phyloP scores from a whole-genome alignment of 805 yeast genomes.

The Starmerella vitae region DNA sequence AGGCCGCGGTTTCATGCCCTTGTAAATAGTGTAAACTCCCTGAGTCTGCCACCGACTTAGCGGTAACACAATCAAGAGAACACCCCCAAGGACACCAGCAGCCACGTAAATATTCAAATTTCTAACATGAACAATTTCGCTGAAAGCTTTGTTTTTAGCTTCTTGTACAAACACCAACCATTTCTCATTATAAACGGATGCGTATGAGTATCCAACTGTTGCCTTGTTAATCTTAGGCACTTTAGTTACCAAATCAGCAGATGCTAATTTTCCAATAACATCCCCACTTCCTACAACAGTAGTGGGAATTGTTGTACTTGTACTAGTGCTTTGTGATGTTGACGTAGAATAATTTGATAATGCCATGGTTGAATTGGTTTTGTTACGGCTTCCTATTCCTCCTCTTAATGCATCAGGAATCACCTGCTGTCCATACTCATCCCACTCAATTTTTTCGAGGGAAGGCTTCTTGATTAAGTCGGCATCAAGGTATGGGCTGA shows the following conservation, averaged over 20 bases:
- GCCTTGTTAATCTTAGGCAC: slow-evolving; percentile 7
- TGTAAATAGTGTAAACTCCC: slow-evolving; percentile 21
- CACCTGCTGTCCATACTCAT: neutral
- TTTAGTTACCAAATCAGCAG: slow-evolving; percentile 11
- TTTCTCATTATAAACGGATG: slow-evolving; percentile 10
- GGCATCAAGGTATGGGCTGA: neutral
- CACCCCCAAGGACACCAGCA: slow-evolving; percentile 20
- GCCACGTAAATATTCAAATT: slow-evolving; percentile 20
- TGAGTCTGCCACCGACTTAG: slow-evolving; percentile 20
- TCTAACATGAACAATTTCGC: slow-evolving; percentile 12
- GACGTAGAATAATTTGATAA: neutral
- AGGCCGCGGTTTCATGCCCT: slow-evolving; percentile 18
- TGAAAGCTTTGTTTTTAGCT: slow-evolving; percentile 11
- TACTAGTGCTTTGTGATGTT: neutral
- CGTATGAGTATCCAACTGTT: slow-evolving; percentile 19
- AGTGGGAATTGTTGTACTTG: neutral
- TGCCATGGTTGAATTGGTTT: neutral
- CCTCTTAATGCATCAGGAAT: neutral
- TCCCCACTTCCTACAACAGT: neutral
- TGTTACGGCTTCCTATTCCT: neutral
- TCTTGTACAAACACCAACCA: slow-evolving; percentile 20
- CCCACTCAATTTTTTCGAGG: neutral
- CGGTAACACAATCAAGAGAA: slow-evolving; percentile 19
- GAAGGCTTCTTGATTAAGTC: neutral
- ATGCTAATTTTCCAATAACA: slow-evolving; percentile 2